Evolutionary conservation across 2,329 filamentous ascomycete species (phyloP).

Genomic region (Aspergillus oerlinghausenensis): DNA sequence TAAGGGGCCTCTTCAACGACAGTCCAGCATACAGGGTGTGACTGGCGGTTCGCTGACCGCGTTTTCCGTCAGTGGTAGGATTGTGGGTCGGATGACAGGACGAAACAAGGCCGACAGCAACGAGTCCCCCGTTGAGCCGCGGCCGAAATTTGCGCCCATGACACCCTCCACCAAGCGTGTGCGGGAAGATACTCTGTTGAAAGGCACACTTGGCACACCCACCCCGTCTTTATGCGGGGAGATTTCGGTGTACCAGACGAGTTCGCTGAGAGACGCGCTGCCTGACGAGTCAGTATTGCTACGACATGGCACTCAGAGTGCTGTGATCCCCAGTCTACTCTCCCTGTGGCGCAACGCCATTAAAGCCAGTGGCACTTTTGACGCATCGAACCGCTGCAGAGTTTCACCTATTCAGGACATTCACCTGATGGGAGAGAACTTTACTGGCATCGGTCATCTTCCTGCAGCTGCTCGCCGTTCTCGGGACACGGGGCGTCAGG

Average conservation of each 20-base stretch:
- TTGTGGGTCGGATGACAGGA: conserved; percentile 25
- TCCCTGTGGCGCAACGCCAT: conserved; percentile 42
- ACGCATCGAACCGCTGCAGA: conserved; percentile 36
- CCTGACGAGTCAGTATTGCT: conserved; percentile 43
- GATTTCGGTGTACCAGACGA: conserved; percentile 38
- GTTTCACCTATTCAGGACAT: conserved; percentile 37
- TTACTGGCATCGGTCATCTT: conserved; percentile 36
- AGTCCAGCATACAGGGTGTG: conserved; percentile 36
- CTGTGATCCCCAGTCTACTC: conserved; percentile 41
- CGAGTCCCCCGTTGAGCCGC: conserved; percentile 25
- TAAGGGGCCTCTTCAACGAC: conserved; percentile 36
- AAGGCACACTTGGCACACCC: conserved; percentile 28
- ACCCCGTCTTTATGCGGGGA: conserved; percentile 35
- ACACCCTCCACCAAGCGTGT: conserved; percentile 46
- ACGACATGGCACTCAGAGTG: conserved; percentile 38
- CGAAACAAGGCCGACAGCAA: conserved; percentile 20
- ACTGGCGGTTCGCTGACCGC: conserved; percentile 37
- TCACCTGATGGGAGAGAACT: conserved; percentile 37
- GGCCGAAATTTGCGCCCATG: conserved; percentile 41
- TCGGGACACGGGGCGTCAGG: conserved; percentile 16
- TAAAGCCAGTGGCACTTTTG: conserved; percentile 34
- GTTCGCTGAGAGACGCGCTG: conserved; percentile 29
- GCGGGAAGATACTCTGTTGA: conserved; percentile 42
- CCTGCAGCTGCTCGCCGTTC: conserved; percentile 24
- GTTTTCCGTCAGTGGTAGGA: conserved; percentile 40